Conservation (phyloP, 2,329 filamentous ascomycete species). For the Lizonia empirigonia region DNA sequence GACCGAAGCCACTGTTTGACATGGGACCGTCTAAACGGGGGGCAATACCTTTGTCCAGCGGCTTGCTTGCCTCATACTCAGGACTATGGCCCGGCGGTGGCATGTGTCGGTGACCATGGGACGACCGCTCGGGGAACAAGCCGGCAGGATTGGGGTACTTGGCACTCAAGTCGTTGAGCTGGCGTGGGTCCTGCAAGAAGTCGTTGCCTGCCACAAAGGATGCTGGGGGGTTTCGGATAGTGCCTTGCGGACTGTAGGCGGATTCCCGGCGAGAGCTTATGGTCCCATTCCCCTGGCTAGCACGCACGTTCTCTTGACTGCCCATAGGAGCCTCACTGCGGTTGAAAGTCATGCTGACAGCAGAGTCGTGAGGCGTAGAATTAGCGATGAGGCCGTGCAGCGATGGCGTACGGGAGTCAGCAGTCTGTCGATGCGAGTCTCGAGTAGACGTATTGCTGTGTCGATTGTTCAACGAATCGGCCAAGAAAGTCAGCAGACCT, state of each 20-base stretch:
- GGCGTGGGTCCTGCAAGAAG: slow-evolving; percentile 18
- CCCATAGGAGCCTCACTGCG: slow-evolving; percentile 15
- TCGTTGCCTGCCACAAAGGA: slow-evolving; percentile 24
- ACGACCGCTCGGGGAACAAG: slow-evolving; percentile 19
- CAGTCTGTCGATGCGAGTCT: slow-evolving; percentile 15
- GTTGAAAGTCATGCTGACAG: slow-evolving; percentile 34
- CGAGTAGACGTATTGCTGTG: slow-evolving; percentile 16
- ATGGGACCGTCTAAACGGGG: slow-evolving; percentile 17
- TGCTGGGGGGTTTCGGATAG: slow-evolving; percentile 14
- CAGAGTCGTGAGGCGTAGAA: slow-evolving; percentile 38
- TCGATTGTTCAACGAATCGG: slow-evolving; percentile 33
- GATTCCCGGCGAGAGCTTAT: slow-evolving; percentile 20
- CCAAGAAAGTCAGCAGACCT: slow-evolving; percentile 38
- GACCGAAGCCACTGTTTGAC: slow-evolving; percentile 17
- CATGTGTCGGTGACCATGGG: slow-evolving; percentile 14
- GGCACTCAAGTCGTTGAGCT: slow-evolving; percentile 18
- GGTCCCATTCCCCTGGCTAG: slow-evolving; percentile 15
- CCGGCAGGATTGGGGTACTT: slow-evolving; percentile 22
- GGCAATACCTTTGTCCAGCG: slow-evolving; percentile 25
- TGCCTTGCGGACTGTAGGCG: slow-evolving; percentile 22
- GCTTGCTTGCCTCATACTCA: slow-evolving; percentile 22
- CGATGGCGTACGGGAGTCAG: slow-evolving; percentile 29
- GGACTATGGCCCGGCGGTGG: slow-evolving; percentile 8
- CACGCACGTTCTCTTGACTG: slow-evolving; percentile 37
- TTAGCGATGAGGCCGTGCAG: slow-evolving; percentile 34